phyloP scores from a whole-genome alignment of 495 filamentous ascomycete genomes.

The Letharia lupina region DNA sequence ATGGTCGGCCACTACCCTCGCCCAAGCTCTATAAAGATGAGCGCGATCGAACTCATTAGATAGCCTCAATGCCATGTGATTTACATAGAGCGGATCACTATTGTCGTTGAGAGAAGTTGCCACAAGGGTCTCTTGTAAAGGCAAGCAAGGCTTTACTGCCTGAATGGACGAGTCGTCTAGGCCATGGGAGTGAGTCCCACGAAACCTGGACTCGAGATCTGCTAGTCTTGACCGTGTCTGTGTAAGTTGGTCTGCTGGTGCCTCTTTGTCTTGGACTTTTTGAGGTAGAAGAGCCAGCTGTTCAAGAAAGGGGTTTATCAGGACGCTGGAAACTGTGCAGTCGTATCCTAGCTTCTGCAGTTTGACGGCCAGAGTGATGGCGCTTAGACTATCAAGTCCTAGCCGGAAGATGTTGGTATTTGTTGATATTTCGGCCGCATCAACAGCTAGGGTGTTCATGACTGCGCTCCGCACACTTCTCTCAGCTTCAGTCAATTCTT shows the following conservation, averaged over 20 bases:
- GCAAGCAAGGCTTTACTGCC: constrained; percentile 41
- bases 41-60: constrained; percentile 39
- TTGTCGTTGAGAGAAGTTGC: constrained; percentile 61
- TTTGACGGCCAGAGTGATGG: constrained; percentile 53
- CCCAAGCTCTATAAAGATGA: constrained; percentile 53
- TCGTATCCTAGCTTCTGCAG: constrained; percentile 51
- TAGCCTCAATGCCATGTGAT: constrained; percentile 60
- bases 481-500: constrained; percentile 12
- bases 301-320: constrained; percentile 56
- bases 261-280: background rate
- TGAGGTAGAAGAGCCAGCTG: constrained; percentile 35
- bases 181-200: constrained; percentile 35
- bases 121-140: constrained; percentile 77
- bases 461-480: constrained; percentile 7
- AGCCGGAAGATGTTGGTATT: constrained; percentile 44
- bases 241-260: background rate
- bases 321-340: constrained; percentile 54
- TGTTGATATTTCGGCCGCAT: constrained; percentile 40
- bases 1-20: constrained; percentile 39
- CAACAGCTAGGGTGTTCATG: constrained; percentile 21
- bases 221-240: constrained; percentile 24
- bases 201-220: constrained; percentile 48
- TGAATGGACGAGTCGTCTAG: constrained; percentile 25
- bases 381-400: constrained; percentile 40
- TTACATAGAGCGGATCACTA: constrained; percentile 63